Conservation (phyloP, 2,329 filamentous ascomycete genomes). For the Lizonia empirigonia region DNA sequence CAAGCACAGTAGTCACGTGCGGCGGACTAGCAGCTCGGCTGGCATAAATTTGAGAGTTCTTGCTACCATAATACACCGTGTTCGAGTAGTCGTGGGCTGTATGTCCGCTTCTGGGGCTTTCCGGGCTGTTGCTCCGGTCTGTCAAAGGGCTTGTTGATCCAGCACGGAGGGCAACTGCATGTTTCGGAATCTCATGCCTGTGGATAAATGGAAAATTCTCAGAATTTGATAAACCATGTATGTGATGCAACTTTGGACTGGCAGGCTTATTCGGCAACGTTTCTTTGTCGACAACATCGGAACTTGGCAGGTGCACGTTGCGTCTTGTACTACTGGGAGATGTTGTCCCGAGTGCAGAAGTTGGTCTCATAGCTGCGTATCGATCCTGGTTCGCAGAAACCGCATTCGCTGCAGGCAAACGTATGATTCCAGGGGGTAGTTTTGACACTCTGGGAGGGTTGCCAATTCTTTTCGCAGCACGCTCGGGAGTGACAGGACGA, state of each 20-base stretch:
- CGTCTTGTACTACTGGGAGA: background rate
- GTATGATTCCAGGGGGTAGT: constrained; percentile 11
- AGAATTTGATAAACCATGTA: constrained; percentile 23
- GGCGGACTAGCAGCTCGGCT: background rate
- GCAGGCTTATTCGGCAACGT: background rate
- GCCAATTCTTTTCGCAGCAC: constrained; percentile 16
- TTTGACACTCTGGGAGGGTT: constrained; percentile 20
- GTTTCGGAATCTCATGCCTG: constrained; percentile 23
- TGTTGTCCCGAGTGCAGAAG: background rate
- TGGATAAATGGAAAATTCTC: constrained; percentile 32
- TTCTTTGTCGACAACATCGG: background rate
- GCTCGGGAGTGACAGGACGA: constrained; percentile 14
- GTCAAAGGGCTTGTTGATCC: constrained; percentile 20
- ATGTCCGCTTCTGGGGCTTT: too few relatives aligned
- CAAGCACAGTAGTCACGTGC: constrained; percentile 1
- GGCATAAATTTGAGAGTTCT: background rate
- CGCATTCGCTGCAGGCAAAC: background rate
- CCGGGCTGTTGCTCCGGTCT: background rate
- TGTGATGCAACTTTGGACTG: constrained; percentile 30
- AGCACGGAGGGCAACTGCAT: constrained; percentile 23
- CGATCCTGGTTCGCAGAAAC: background rate
- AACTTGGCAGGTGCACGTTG: background rate
- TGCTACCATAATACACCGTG: constrained; percentile 3
- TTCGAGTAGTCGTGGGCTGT: background rate
- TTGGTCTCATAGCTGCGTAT: background rate